Base-by-base conservation (phyloP, 2,329 filamentous ascomycete species). In the Nigrospora osmanthi region DNA sequence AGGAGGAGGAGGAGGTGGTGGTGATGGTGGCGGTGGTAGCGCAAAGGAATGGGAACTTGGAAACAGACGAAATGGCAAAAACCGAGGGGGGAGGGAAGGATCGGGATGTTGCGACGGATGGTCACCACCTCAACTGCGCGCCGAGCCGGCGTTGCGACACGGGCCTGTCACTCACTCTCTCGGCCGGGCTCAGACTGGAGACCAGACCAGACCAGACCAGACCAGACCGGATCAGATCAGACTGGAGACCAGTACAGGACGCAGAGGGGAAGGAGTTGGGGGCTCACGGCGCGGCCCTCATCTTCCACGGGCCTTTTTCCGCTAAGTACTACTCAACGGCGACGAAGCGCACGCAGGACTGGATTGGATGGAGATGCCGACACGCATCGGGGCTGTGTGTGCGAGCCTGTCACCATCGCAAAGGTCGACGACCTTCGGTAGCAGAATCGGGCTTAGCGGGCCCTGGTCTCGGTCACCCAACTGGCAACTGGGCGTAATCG, bases 361-460 rank as follows among this genome's bases (percentile, higher is more conserved):
- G 19, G 35, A 38, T 34, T 17, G 35, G 30, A 17, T 28, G 17
- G 3, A 16, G 30, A 35, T 30, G 36, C 13, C 12, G 30, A 44
- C 34, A 44, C n/a, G 34, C 35, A 37, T 35, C 40, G 30, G 40
- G 43, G 36, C n/a, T n/a, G n/a, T 37, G 35, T 35, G 37, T 35
- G 28, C 33, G 42, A 31, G 16, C 19, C 32, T 33, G 39, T 33
- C 31, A n/a, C 39, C 33, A 42, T 28, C 14, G 32, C 10, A 23
- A 17, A 14, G 13, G 40, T 28, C 12, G 15, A 47, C 32, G 33
- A 37, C 37, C 33, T 35, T 44, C 48, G 48, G 48, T 49, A 36
- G 45, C 42, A 47, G 48, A 47, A 49, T 47, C n/a, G 42, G 48
- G 48, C 45, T 47, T 49, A 49, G 48, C 40, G 47, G 42, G 23